These are phyloP conservation scores for Dendrobium officinale DNA, from an alignment of 106 monocot genomes.

Conservation along the genomic window DNA sequence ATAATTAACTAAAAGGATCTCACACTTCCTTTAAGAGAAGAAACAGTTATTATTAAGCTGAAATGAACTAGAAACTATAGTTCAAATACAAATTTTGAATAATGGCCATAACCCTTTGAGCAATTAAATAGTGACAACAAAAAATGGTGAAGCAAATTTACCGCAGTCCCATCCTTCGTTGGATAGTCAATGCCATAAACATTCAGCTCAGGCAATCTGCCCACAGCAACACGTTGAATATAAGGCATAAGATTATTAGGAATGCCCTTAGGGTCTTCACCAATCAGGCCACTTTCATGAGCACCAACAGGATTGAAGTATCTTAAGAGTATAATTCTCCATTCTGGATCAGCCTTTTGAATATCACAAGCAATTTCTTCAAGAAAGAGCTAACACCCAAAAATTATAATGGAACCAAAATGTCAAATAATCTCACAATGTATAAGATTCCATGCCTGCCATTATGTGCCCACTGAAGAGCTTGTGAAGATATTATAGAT, in stretches of 20 bases:
- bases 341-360: conserved; percentile 66
- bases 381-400: conserved; percentile 53
- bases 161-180: conserved; percentile 80
- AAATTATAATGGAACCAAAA: background rate
- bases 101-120: background rate
- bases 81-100: background rate
- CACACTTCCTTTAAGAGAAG: no score
- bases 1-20: background rate
- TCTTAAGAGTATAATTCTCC: conserved; percentile 69
- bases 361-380: conserved; percentile 83
- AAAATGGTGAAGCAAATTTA: conserved; percentile 19
- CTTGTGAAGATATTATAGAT: background rate
- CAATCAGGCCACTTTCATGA: conserved; percentile 82
- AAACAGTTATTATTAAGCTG: no score
- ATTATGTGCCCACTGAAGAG: background rate
- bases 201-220: conserved; percentile 63
- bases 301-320: conserved; percentile 93
- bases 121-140: background rate
- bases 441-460: background rate
- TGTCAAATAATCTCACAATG: background rate
- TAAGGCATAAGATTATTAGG: conserved; percentile 92
- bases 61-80: background rate
- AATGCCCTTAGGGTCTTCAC: conserved; percentile 83
- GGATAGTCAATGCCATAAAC: conserved; percentile 86
- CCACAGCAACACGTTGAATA: conserved; percentile 81